Base-by-base conservation (phyloP, 352 stramenopile genomes). In the Pythium coloratum region DNA sequence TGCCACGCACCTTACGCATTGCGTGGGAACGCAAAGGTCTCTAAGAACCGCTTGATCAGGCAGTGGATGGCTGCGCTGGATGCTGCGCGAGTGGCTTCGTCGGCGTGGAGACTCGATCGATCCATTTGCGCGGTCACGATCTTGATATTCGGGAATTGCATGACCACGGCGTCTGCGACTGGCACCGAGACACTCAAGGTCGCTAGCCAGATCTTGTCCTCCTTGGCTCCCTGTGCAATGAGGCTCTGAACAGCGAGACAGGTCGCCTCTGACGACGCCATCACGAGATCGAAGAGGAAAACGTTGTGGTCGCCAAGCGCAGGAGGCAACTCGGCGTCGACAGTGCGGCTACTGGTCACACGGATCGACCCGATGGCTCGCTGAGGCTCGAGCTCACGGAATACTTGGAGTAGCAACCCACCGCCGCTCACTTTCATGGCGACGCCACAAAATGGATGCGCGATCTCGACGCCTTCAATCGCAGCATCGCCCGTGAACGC, bases 281-380 rank as follows among this genome's bases (percentile, higher is more conserved):
- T 64, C 5, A 76, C 74, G 12, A 79, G 59, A 38, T 81, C 78
- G 32, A 84, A 65, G 14, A 86, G 46, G 33, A 86, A 80, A 0
- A 86, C 74, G 47, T 81, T 84, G 64, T 84, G 78, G 62, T 72
- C 76, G 55, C 73, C 66, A 13, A 86, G 63, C 38, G 62, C 75
- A 42, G 59, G 38, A 5, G 44, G 61, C 61, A 80, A 46, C 14
- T 57, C 24, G 59, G 50, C 34, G 53, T 74, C 28, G 30, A 38
- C 26, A 33, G 55, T 18, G 4, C 16, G 10, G 28, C 33, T 33
- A 13, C 47, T 12, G 16, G n/a, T 9, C 6, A 71, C 36, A 2
- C 66, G 59, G 10, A 66, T 59, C 2, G 49, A 67, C 3, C 65
- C 65, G 9, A 34, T 71, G 10, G 61, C 47, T 24, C 55, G 47